Percentiles rank a stretch among this genome's conserved stretches.
Conservation (phyloP, 768 basidiomycete genomes). For the Hypsizygus marmoreus region DNA sequence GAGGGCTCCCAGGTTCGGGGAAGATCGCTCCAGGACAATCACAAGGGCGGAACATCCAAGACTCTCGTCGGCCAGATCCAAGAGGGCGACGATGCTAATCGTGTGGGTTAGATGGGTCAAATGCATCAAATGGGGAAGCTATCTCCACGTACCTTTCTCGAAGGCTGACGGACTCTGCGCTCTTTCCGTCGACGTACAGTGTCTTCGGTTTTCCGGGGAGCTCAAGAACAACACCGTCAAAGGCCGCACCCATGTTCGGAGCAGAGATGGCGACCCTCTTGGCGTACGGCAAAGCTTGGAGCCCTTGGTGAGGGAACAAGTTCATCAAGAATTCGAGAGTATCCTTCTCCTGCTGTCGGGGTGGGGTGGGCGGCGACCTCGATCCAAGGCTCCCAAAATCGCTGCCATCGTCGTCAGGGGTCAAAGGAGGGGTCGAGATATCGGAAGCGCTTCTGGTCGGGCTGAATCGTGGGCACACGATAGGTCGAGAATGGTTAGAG, state of each 20-base stretch:
- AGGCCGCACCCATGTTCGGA: slow-evolving; percentile 65
- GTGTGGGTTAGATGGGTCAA: too few relatives aligned
- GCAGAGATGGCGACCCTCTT: slow-evolving; percentile 75
- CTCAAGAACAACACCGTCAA: slow-evolving; percentile 79
- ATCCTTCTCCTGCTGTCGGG: slow-evolving; percentile 51
- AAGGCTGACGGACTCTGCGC: slow-evolving; percentile 74
- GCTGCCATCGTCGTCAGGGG: slow-evolving; percentile 66
- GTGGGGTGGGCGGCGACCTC: slow-evolving; percentile 36
- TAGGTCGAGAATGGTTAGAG: slow-evolving; percentile 25
- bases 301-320: slow-evolving; percentile 74
- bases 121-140: slow-evolving; percentile 11
- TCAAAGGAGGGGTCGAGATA: slow-evolving; percentile 74
- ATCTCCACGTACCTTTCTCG: slow-evolving; percentile 70
- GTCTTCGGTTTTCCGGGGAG: slow-evolving; percentile 72
- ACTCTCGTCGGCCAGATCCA: slow-evolving; percentile 87
- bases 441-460: slow-evolving; percentile 43
- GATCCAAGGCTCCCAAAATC: slow-evolving; percentile 41
- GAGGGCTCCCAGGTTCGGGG: slow-evolving; percentile 68
- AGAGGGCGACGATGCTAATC: slow-evolving; percentile 82
- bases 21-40: slow-evolving; percentile 77
- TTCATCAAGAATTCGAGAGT: slow-evolving; percentile 78
- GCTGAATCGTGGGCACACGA: slow-evolving; percentile 43
- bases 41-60: slow-evolving; percentile 77
- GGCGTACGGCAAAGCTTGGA: slow-evolving; percentile 68
- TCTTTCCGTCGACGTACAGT: slow-evolving; percentile 84